These are phyloP conservation scores for Aspergillus flavus DNA, from an alignment of 2,329 filamentous ascomycete species.

Conservation along the genomic window DNA sequence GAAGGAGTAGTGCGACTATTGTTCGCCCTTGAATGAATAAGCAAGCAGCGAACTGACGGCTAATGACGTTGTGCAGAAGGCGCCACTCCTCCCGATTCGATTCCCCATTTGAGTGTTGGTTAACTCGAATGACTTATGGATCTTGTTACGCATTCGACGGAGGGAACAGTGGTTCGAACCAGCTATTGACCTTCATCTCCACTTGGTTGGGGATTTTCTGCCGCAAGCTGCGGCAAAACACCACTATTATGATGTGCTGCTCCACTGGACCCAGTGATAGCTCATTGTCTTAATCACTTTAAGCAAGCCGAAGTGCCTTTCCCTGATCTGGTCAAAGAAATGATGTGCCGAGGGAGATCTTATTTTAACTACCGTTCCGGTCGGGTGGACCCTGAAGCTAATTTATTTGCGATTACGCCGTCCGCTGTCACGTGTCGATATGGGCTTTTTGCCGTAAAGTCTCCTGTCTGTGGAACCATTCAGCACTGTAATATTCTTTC, in stretches of 20 bases:
- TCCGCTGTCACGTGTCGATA: background rate
- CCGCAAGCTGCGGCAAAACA: background rate
- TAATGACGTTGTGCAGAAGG: slow-evolving; percentile 15
- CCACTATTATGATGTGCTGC: background rate
- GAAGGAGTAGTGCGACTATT: background rate
- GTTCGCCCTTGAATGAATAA: background rate
- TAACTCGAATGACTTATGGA: background rate
- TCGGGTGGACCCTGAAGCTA: background rate
- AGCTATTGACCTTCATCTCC: background rate
- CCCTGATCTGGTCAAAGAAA: background rate
- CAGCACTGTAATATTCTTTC: background rate
- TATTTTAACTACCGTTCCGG: background rate
- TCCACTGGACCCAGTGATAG: background rate
- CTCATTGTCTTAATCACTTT: background rate
- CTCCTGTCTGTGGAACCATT: background rate
- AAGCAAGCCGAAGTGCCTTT: background rate
- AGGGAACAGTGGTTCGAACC: background rate
- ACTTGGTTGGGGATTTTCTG: background rate
- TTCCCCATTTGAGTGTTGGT: background rate
- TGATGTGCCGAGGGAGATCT: background rate
- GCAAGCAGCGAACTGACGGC: slow-evolving; percentile 2
- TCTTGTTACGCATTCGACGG: background rate
- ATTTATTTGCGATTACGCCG: background rate
- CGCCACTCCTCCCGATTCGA: background rate
- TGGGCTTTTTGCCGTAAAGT: background rate